Percentiles rank a stretch among this genome's conserved stretches.
These are phyloP conservation scores for Clitocybe nebularis DNA, from an alignment of 1,284 basidiomycete species.

Conservation along the genomic window DNA sequence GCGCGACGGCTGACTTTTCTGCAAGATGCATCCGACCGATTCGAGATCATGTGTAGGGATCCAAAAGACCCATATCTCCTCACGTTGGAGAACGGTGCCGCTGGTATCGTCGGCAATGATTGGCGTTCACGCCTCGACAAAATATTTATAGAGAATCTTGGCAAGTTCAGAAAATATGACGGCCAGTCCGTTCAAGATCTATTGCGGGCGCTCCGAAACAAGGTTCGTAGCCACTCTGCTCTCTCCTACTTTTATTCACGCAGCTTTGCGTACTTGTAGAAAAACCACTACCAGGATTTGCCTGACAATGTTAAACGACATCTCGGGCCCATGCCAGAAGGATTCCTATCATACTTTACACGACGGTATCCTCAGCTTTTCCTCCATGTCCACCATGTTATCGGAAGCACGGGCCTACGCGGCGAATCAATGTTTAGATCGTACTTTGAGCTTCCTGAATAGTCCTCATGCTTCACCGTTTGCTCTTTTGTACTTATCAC, in stretches of 20 bases:
- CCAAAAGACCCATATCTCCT: conserved; percentile 79
- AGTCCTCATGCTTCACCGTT: conserved; percentile 8
- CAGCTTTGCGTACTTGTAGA: conserved; percentile 45
- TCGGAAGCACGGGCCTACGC: conserved; percentile 63
- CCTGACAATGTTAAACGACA: conserved; percentile 86
- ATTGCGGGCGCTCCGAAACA: conserved; percentile 90
- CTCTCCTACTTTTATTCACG: conserved; percentile 5
- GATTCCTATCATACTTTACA: conserved; percentile 92
- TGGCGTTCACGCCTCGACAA: conserved; percentile 89
- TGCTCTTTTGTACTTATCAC: not conserved
- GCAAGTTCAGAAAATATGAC: conserved; percentile 97
- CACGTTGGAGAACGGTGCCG: conserved; percentile 70
- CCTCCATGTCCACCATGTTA: conserved; percentile 85
- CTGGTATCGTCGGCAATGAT: conserved; percentile 75
- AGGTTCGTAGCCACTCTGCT: conserved; percentile 49
- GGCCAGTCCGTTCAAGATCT: conserved; percentile 88
- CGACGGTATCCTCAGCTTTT: conserved; percentile 88
- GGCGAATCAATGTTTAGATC: conserved; percentile 82
- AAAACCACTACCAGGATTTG: conserved; percentile 97
- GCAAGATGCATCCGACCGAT: conserved; percentile 95
- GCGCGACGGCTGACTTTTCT: conserved; percentile 86
- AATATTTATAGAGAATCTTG: conserved; percentile 88
- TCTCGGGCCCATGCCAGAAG: conserved; percentile 87
- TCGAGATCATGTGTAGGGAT: conserved; percentile 95
- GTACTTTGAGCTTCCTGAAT: conserved; percentile 74